Evolutionary conservation across 352 stramenopile genomes (phyloP).

Genomic region (Phytophthora kernoviae): DNA sequence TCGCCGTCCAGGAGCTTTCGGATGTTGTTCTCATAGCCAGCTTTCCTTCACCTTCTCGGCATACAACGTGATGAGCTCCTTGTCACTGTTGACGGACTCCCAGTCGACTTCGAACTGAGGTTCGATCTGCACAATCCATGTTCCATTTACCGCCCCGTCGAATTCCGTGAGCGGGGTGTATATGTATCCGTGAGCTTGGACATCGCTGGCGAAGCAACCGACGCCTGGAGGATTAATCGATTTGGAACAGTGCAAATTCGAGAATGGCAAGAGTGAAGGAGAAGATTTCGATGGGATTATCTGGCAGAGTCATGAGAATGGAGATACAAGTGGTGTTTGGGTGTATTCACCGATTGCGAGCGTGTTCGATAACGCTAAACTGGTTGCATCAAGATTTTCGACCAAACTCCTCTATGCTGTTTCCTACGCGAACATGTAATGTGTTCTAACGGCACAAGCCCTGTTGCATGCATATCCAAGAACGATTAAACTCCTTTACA

Average conservation of each 20-base stretch:
- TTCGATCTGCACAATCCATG: slow-evolving; percentile 11
- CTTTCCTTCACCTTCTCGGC: not conserved
- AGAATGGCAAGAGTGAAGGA: not conserved
- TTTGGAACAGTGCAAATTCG: not conserved
- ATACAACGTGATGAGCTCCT: not conserved
- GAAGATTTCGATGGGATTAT: too few species aligned
- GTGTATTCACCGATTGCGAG: too few species aligned
- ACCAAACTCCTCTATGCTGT: too few species aligned
- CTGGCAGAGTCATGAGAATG: too few species aligned
- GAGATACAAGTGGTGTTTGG: too few species aligned
- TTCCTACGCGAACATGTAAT: too few species aligned
- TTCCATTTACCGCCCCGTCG: slow-evolving; percentile 1
- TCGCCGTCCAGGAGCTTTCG: slow-evolving; percentile 16
- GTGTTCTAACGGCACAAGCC: too few species aligned
- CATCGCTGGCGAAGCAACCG: not conserved
- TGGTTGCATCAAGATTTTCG: too few species aligned
- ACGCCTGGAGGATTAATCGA: too few species aligned
- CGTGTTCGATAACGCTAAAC: too few species aligned
- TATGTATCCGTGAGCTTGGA: slow-evolving; percentile 15
- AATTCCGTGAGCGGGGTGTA: slow-evolving; percentile 8
- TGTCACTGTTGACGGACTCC: not conserved
- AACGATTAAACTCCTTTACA: too few species aligned
- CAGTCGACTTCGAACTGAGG: not conserved
- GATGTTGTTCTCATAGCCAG: slow-evolving; percentile 5
- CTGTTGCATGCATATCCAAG: too few species aligned